phyloP scores from a whole-genome alignment of 176 grass and related monocot genomes.

The Triticum aestivum region DNA sequence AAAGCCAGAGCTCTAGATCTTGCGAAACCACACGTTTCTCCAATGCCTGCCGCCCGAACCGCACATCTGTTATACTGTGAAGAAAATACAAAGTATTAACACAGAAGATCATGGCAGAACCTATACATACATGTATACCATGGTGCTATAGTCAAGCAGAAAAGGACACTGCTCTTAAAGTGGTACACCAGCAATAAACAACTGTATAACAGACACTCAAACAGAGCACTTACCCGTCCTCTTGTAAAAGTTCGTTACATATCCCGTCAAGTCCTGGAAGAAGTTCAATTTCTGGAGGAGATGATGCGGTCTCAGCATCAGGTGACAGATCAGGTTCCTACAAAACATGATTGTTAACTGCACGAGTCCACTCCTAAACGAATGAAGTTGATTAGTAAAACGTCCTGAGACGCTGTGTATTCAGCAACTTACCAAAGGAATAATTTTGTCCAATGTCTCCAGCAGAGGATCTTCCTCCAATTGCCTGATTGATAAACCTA shows the following conservation, averaged over 20 bases:
- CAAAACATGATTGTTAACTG: neutral
- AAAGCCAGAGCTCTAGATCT: constrained; percentile 97
- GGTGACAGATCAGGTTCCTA: constrained; percentile 54
- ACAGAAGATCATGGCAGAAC: neutral
- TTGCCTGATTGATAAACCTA: constrained; percentile 88
- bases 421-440: constrained; percentile 57
- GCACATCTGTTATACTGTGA: constrained; percentile 75
- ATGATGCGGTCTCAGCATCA: constrained; percentile 25
- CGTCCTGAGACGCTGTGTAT: neutral
- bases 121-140: neutral
- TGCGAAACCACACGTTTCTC: constrained; percentile 98
- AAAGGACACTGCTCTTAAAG: neutral
- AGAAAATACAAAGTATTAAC: constrained; percentile 28
- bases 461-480: constrained; percentile 91
- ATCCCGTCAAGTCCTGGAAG: constrained; percentile 88
- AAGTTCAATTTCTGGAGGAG: constrained; percentile 59
- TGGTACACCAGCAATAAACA: neutral
- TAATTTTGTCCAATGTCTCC: constrained; percentile 93
- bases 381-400: neutral
- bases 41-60: constrained; percentile 71
- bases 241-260: constrained; percentile 85
- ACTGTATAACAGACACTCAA: neutral
- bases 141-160: neutral
- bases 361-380: neutral
- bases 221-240: constrained; percentile 71